Evolutionary conservation across 495 filamentous ascomycete species (phyloP).

Genomic region (Tuber borchii): DNA sequence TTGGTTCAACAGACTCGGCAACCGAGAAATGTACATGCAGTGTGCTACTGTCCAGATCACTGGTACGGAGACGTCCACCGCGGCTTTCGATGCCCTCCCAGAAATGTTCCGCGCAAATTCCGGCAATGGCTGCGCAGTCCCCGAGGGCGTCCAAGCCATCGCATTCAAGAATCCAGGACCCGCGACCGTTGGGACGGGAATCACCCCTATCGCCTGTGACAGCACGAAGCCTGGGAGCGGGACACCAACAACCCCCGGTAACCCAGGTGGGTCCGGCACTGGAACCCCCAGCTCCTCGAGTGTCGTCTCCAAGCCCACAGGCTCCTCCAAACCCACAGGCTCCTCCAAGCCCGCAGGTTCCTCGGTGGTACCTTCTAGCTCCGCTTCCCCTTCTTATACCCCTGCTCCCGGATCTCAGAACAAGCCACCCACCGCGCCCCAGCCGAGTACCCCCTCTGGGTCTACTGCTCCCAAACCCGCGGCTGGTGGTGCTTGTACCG

Average conservation of each 20-base stretch:
- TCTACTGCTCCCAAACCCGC: neutral
- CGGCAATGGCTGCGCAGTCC: constrained; percentile 41
- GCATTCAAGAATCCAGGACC: constrained; percentile 38
- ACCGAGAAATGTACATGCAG: constrained; percentile 95
- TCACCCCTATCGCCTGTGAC: constrained; percentile 22
- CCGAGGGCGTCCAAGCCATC: constrained; percentile 25
- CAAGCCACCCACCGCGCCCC: constrained; percentile 1
- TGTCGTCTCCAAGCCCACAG: neutral
- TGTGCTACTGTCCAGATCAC: constrained; percentile 63
- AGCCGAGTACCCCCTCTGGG: neutral
- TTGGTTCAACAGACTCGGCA: constrained; percentile 86
- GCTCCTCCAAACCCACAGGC: neutral
- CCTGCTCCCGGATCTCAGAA: neutral
- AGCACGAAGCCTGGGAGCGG: constrained; percentile 17
- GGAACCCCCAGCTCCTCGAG: neutral
- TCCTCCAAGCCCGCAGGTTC: neutral
- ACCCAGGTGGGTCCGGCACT: too few species aligned
- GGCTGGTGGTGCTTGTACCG: constrained; percentile 7
- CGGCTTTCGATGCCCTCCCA: constrained; percentile 51
- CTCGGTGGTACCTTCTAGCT: too few species aligned
- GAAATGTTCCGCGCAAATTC: constrained; percentile 78
- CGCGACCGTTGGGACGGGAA: constrained; percentile 13
- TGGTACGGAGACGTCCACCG: constrained; percentile 44
- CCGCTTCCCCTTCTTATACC: neutral
- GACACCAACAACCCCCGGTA: neutral